Conservation (phyloP, 306 rosid genomes). For the Acacia melanoxylon region DNA sequence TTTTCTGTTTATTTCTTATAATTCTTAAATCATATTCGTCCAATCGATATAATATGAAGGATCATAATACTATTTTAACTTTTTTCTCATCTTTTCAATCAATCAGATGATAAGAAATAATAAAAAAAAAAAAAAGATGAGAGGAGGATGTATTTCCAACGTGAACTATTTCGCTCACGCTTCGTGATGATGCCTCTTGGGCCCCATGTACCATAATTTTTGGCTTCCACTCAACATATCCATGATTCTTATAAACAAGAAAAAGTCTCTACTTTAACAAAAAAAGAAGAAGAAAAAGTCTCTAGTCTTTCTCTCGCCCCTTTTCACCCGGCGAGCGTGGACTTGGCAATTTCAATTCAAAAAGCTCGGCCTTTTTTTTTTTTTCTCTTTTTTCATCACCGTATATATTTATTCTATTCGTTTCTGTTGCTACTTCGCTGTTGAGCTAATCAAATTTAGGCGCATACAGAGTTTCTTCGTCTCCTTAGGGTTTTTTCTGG, state of each 20-base stretch:
- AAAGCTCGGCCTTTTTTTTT: not conserved
- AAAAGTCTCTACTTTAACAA: not conserved
- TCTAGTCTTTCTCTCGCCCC: not conserved
- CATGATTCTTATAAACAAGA: not conserved
- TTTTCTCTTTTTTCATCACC: not conserved
- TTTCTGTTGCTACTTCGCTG: conserved; percentile 4
- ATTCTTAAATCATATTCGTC: too few relatives aligned
- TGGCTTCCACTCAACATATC: not conserved
- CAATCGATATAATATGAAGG: too few relatives aligned
- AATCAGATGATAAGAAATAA: too few relatives aligned
- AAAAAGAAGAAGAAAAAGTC: not conserved
- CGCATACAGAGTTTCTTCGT: not conserved
- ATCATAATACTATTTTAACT: too few relatives aligned
- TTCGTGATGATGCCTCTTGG: not conserved
- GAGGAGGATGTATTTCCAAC: too few relatives aligned
- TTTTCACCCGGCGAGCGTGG: conserved; percentile 22
- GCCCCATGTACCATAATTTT: conserved; percentile 12
- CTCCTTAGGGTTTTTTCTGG: conserved; percentile 30
- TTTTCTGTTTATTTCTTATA: too few relatives aligned
- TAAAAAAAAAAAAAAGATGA: too few relatives aligned
- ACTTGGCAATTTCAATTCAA: conserved; percentile 23
- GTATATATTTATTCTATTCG: not conserved
- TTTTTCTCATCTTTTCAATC: too few relatives aligned
- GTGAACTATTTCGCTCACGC: not conserved
- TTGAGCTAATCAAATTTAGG: conserved; percentile 24